Conservation (phyloP, 768 basidiomycete species). For the Lyophyllum shimeji region DNA sequence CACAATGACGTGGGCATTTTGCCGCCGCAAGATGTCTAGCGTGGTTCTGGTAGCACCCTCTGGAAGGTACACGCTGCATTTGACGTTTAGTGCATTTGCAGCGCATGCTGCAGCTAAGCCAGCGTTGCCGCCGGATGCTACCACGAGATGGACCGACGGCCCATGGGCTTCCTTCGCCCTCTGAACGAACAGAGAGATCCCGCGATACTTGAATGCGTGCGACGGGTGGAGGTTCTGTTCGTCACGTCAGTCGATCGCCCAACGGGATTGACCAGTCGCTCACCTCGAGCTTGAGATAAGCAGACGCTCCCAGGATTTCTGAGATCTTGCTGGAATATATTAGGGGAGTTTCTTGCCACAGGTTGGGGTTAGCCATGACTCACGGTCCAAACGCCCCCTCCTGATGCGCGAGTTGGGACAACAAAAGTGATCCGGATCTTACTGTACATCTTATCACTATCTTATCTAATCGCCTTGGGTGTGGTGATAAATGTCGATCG, state of each 20-base stretch:
- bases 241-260: neutral
- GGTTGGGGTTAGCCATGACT: slow-evolving; percentile 9
- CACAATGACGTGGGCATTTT: slow-evolving; percentile 60
- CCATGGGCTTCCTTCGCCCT: slow-evolving; percentile 52
- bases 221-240: slow-evolving; percentile 67
- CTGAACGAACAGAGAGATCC: slow-evolving; percentile 62
- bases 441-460: no score
- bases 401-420: neutral
- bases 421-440: neutral
- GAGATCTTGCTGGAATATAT: slow-evolving; percentile 63
- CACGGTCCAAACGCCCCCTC: neutral
- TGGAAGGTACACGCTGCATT: slow-evolving; percentile 71
- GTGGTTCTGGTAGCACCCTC: slow-evolving; percentile 48
- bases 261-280: neutral
- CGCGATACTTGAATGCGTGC: slow-evolving; percentile 77
- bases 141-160: slow-evolving; percentile 55
- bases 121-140: slow-evolving; percentile 83
- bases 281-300: slow-evolving; percentile 76
- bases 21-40: slow-evolving; percentile 45
- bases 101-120: slow-evolving; percentile 70
- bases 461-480: neutral
- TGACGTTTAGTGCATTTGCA: slow-evolving; percentile 50
- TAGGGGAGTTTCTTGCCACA: slow-evolving; percentile 68
- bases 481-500: no score
- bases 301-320: slow-evolving; percentile 44